Evolutionary conservation across 129 eudicot species (phyloP), one percentile per base, ranked within the genome.

Genomic region (Saussurea involucrata): DNA sequence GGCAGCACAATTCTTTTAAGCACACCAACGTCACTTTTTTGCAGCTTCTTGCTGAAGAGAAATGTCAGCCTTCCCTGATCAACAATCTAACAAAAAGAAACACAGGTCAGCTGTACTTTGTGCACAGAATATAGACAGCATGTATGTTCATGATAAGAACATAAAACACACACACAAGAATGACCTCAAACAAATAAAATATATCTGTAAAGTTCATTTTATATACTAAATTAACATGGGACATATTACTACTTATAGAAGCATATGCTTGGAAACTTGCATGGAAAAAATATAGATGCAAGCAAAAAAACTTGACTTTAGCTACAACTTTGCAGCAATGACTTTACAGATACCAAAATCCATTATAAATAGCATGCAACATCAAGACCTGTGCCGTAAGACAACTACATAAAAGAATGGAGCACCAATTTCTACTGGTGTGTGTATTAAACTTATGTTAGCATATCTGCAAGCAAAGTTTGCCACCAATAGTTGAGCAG

Each of bases 21-120:
- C 53, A 78, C 73, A 13, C 92, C 77, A 1, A 95, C 97, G 34
- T 95, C 99, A 29, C 97, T 95, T 66, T 89, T 92, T 77, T 90
- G 87, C 13, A 95, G 95, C 80, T 90, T 86, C 91, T 95, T 95
- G 77, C 90, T 78, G 74, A 95, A 95, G 73, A 95, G 94, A 87
- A 86, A 90, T 24, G 73, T 74, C 29, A 95, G 68, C 69, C 86
- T 87, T 34, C 89, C 70, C 9, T 80, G 82, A 82, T 88, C 90
- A 46, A 78, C 82, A 10, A 57, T 89, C 97, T 91, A 78, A 81
- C 63, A 44, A 53, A 36, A 17, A 77, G 29, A 76, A 25, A 18
- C 31, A 68, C 3, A 24, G 15, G 61, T 66, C 65, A 71, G 20
- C 2, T 32, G 24, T 53, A 53, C 61, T 17, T 17, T 53, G 9